Base-by-base conservation (phyloP, 768 basidiomycete species). In the Pholiota microspora region DNA sequence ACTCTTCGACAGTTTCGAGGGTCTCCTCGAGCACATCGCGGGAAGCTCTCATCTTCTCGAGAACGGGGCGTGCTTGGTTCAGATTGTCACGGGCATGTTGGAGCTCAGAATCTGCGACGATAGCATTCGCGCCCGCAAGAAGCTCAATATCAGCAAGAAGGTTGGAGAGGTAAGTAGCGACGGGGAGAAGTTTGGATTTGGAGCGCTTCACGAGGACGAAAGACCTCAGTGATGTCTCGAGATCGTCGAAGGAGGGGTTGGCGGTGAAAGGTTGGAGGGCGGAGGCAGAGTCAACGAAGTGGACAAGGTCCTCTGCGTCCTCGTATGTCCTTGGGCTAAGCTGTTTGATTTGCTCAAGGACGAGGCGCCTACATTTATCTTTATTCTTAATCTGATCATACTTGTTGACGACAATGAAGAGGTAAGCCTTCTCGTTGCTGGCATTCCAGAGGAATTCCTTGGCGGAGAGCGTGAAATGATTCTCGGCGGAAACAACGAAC, bases 331-430 rank as follows among this genome's bases (percentile, higher is more conserved):
- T 74, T n/a, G 97, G 96, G 64, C 89, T 93, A 61, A 98, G 81
- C 61, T 89, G 82, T 67, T 85, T 89, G 78, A 99, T 93, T 71
- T 98, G 96, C 55, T 98, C 94, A 24, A 97, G 81, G 42, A 99
- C 89, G 28, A 86, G 71, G 36, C 91, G 81, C 64, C 84, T 83
- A 72, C 97, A 98, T 70, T 92, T 88, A 46, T 89, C 91, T 76
- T 98, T 97, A 77, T 98, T 91, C 68, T 86, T 84, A 73, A 98
- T 96, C 67, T 92, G 89, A 64, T 93, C 94, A 68, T 87, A 99
- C 69, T 95, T 94, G 81, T 99, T 99, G 69, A 98, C 96, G 51
- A 98, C 97, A 67, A 98, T 89, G 77, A 99, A 99, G 46, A 99
- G 76, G 68, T 95, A 96, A 0, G 96, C 94, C 77, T 98, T 98